Conservation (phyloP, 2,329 filamentous ascomycete species). For the Penicillium thymicola region DNA sequence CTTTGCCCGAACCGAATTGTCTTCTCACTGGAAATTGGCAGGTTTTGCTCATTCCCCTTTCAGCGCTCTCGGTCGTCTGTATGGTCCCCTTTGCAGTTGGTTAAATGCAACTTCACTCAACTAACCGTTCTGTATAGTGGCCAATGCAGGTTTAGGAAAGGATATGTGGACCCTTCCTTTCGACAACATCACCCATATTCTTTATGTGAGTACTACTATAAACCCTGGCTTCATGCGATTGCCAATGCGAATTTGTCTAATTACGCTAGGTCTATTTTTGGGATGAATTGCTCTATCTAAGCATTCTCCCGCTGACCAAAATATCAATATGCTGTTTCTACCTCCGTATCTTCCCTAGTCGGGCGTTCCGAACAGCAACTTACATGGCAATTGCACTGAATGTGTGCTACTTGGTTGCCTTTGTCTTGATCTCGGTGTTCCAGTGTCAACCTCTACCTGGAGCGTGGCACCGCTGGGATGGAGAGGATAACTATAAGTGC, state of each 20-base stretch:
- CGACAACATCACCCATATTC: slow-evolving; percentile 43
- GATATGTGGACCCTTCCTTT: slow-evolving; percentile 47
- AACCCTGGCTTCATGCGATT: slow-evolving; percentile 20
- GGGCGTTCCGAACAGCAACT: slow-evolving; percentile 31
- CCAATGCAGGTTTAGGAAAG: slow-evolving; percentile 40
- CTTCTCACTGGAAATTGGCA: neutral
- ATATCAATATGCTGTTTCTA: slow-evolving; percentile 40
- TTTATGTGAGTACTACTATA: slow-evolving; percentile 30
- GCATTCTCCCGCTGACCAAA: slow-evolving; percentile 32
- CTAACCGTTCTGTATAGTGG: slow-evolving; percentile 31
- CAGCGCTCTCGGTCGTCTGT: slow-evolving; percentile 27
- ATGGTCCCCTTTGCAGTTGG: slow-evolving; percentile 2
- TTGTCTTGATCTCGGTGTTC: slow-evolving; percentile 36
- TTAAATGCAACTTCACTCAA: neutral
- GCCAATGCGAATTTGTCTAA: slow-evolving; percentile 5
- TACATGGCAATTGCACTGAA: slow-evolving; percentile 34
- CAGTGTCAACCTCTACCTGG: slow-evolving; percentile 39
- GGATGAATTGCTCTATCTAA: slow-evolving; percentile 33
- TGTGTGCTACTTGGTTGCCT: slow-evolving; percentile 28
- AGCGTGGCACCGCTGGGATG: slow-evolving; percentile 43
- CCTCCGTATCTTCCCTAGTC: slow-evolving; percentile 42
- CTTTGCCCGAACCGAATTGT: neutral
- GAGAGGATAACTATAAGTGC: slow-evolving; percentile 32
- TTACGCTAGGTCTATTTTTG: slow-evolving; percentile 32
- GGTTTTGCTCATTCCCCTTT: slow-evolving; percentile 23